Base-by-base conservation (phyloP, 2,329 filamentous ascomycete genomes). In the Pezicula carpinea region DNA sequence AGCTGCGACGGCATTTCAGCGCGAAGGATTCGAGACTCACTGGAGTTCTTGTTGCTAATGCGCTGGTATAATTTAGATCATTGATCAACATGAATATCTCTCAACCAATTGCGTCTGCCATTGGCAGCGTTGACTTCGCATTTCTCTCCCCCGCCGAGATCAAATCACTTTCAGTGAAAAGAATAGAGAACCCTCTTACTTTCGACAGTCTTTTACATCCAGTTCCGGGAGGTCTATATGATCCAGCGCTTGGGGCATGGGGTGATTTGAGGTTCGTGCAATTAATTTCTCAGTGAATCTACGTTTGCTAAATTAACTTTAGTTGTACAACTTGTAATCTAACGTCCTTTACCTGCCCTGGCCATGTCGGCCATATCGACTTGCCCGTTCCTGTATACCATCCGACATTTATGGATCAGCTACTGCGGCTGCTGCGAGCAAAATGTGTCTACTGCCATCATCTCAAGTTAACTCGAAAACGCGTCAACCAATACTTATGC, bases 241-340 rank as follows among this genome's bases (percentile, higher is more conserved):
- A 96, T 68, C 81, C 88, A 47, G 91, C 92, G 39, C 76, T 99
- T 51, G 93, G 93, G 23, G 89, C 92, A 44, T 96, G 89, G 78
- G 83, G 87, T 40, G 89, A 96, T 63, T 80, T 87, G 65, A 75
- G 83, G 88, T 95, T 78, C 72, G 82, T 69, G 19, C 11, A 17
- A 19, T 45, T 46, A 5, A 29, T n/a, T 32, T 32, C 11, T 10
- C 33, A 36, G 29, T n/a, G 17, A 3, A 26, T 26, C 26, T 33
- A 38, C 19, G 19, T 45, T 43, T 53, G 35, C 46, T 59, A 44
- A 59, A 40, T 35, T 39, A 17, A 35, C 19, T 39, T 29, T 50
- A 95, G 89, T 63, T 99, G 93, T 71, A 79, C 89, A 59, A 99
- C 93, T 66, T 99, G 93, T 71, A 89, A 92, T 57, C 77, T 95